Conservation (phyloP, 768 basidiomycete species). For the Tulasnella sp. region DNA sequence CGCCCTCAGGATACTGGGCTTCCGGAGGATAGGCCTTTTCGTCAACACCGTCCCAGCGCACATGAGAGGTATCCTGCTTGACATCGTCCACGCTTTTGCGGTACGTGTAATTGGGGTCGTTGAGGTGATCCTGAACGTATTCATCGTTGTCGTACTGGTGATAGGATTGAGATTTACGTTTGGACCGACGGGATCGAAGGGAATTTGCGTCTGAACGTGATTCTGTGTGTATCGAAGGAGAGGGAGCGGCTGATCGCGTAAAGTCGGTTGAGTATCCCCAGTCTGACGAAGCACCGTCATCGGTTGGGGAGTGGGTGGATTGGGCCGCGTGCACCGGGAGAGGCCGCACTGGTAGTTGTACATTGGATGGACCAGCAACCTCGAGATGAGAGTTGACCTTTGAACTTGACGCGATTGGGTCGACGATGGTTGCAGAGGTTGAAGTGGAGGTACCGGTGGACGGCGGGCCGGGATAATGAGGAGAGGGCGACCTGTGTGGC, state of each 20-base stretch:
- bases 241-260: neutral
- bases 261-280: slow-evolving; percentile 4
- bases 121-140: slow-evolving; percentile 23
- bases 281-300: slow-evolving; percentile 3
- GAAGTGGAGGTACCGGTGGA: neutral
- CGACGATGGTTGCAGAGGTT: neutral
- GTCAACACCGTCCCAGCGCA: slow-evolving; percentile 9
- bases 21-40: neutral
- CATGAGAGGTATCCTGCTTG: slow-evolving; percentile 15
- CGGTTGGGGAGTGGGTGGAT: neutral
- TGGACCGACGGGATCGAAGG: slow-evolving; percentile 16
- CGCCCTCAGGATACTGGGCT: neutral
- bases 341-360: neutral
- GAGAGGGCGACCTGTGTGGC: neutral
- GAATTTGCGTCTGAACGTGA: neutral
- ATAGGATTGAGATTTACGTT: neutral
- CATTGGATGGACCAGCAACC: neutral
- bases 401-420: neutral
- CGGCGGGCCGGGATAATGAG: neutral
- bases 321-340: neutral
- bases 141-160: slow-evolving; percentile 17
- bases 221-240: neutral
- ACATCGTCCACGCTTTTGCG: slow-evolving; percentile 13
- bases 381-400: neutral
- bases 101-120: slow-evolving; percentile 23